phyloP scores from a whole-genome alignment of 2,329 filamentous ascomycete species.

The Parastagonospora avenae region DNA sequence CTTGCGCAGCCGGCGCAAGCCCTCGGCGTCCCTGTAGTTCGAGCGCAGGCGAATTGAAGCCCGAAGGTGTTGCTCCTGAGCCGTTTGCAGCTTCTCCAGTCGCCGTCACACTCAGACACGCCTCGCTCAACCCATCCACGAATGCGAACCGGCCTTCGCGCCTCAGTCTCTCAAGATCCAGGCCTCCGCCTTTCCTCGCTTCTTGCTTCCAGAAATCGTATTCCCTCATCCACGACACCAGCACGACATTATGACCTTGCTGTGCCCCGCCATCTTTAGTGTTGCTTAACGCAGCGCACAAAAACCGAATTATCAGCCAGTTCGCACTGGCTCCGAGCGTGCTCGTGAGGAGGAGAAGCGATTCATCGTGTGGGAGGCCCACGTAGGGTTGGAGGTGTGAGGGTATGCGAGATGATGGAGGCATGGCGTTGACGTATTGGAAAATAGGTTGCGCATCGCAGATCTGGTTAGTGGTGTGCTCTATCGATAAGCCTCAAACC shows the following conservation, averaged over 20 bases:
- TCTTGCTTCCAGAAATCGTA: slow-evolving; percentile 78
- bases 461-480: slow-evolving; percentile 1
- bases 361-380: slow-evolving; percentile 60
- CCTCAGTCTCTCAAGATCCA: slow-evolving; percentile 69
- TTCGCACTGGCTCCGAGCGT: slow-evolving; percentile 60
- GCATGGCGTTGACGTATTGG: slow-evolving; percentile 27
- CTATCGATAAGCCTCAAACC: slow-evolving; percentile 2
- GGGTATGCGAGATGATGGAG: slow-evolving; percentile 60
- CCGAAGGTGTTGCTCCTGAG: too few relatives aligned
- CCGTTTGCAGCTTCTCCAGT: neutral
- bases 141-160: slow-evolving; percentile 69
- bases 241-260: slow-evolving; percentile 58
- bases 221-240: slow-evolving; percentile 84
- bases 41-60: too few relatives aligned
- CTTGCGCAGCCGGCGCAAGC: too few relatives aligned
- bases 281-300: slow-evolving; percentile 53
- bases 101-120: slow-evolving; percentile 53
- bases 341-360: slow-evolving; percentile 70
- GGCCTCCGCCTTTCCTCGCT: slow-evolving; percentile 68
- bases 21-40: too few relatives aligned
- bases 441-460: slow-evolving; percentile 6
- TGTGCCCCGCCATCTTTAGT: slow-evolving; percentile 35
- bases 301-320: slow-evolving; percentile 61
- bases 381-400: slow-evolving; percentile 70
- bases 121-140: slow-evolving; percentile 72